Percentiles rank a stretch among this genome's conserved stretches.
Conservation (phyloP, 441 rosid species). For the Melastoma candidum region DNA sequence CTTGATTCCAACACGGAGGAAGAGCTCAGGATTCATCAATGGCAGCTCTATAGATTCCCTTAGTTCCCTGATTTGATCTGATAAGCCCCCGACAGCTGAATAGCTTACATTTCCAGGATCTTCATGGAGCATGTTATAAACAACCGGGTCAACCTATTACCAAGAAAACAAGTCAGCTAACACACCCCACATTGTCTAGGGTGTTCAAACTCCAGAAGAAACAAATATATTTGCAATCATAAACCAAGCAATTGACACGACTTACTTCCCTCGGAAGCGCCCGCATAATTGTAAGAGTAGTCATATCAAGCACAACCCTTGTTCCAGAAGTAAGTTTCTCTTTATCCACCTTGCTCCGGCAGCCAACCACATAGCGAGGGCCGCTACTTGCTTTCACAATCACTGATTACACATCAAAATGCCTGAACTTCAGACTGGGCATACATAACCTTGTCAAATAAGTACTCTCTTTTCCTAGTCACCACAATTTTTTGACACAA, state of each 20-base stretch:
- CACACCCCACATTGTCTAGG: too few species aligned
- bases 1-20: slow-evolving; percentile 87
- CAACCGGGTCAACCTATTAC: slow-evolving; percentile 86
- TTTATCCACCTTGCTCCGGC: slow-evolving; percentile 72
- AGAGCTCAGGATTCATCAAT: slow-evolving; percentile 96
- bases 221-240: not conserved
- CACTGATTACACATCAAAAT: slow-evolving; percentile 29
- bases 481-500: too few species aligned
- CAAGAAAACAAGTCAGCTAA: not conserved
- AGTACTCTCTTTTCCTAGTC: too few species aligned
- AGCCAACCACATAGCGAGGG: slow-evolving; percentile 67
- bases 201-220: too few species aligned
- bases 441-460: too few species aligned
- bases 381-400: slow-evolving; percentile 73
- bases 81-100: slow-evolving; percentile 91
- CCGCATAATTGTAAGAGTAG: slow-evolving; percentile 77
- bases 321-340: slow-evolving; percentile 77
- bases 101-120: slow-evolving; percentile 97
- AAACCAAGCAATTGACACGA: not conserved
- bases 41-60: slow-evolving; percentile 98
- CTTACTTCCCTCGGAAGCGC: slow-evolving; percentile 80
- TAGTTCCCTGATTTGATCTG: slow-evolving; percentile 91
- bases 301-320: slow-evolving; percentile 65
- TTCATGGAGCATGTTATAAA: slow-evolving; percentile 95
- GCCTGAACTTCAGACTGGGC: not conserved